These are phyloP conservation scores for Rhododendron henanense DNA, from an alignment of 148 eudicot genomes.

Conservation along the genomic window DNA sequence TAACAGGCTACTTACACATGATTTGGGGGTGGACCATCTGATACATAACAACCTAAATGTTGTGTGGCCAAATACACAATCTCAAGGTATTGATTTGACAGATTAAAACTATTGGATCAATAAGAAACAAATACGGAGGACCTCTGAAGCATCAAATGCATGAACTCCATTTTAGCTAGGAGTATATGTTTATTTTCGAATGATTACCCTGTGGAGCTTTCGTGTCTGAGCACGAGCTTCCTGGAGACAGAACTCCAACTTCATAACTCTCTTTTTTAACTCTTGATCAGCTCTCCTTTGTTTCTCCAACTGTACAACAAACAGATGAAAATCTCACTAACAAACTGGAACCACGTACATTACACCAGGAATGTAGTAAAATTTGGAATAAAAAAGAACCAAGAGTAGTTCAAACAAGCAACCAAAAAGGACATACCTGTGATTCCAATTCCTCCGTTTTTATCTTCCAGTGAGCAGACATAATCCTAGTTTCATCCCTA, in stretches of 20 bases:
- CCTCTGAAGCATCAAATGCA: not conserved
- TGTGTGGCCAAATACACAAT: not conserved
- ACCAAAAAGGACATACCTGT: slow-evolving; percentile 44
- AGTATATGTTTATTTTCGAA: slow-evolving; percentile 23
- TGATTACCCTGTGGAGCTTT: slow-evolving; percentile 82
- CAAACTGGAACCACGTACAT: not conserved
- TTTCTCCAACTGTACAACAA: slow-evolving; percentile 61
- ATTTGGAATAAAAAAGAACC: not conserved
- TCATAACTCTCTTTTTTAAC: slow-evolving; percentile 81
- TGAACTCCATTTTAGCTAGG: not conserved
- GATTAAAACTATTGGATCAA: not conserved
- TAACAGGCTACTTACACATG: not conserved
- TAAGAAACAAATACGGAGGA: not conserved
- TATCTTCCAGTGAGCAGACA: slow-evolving; percentile 89
- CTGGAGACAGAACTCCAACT: slow-evolving; percentile 91
- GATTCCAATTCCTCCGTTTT: slow-evolving; percentile 78
- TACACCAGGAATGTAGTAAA: no score
- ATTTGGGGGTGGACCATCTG: not conserved
- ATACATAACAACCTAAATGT: not conserved
- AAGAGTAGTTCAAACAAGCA: slow-evolving; percentile 22
- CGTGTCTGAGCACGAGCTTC: slow-evolving; percentile 94
- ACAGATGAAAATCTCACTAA: not conserved
- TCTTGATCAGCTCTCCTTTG: slow-evolving; percentile 82
- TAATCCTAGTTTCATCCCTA: slow-evolving; percentile 64
- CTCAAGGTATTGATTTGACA: not conserved